A percentile compares a stretch with the other conserved stretches of the same genome.
Conservation (phyloP, 331 rosid species). For the Acacia concinna region DNA sequence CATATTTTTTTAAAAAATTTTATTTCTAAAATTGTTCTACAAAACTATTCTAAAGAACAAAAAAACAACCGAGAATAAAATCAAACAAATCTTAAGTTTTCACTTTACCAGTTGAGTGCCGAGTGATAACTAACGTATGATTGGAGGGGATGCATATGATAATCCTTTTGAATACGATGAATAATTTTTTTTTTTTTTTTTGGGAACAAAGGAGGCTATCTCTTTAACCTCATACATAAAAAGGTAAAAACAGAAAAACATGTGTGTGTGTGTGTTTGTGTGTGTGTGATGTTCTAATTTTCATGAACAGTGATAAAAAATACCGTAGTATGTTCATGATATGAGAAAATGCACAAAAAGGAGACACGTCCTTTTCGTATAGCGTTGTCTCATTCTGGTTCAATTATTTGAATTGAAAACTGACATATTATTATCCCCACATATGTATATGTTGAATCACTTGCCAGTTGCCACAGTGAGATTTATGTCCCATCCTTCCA, state of each 20-base stretch:
- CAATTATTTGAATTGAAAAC: conserved; percentile 43
- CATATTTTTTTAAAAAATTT: too few species aligned
- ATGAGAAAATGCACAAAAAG: not conserved
- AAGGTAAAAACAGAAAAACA: too few species aligned
- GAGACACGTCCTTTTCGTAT: conserved; percentile 9
- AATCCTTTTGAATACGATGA: not conserved
- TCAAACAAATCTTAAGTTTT: too few species aligned
- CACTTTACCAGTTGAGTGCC: too few species aligned
- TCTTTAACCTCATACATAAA: not conserved
- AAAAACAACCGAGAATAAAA: too few species aligned
- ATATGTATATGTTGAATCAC: not conserved
- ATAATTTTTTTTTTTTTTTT: too few species aligned
- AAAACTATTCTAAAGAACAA: too few species aligned
- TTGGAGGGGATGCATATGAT: not conserved
- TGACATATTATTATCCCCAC: conserved; percentile 25
- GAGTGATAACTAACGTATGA: not conserved
- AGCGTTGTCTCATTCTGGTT: conserved; percentile 25
- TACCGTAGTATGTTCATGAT: not conserved
- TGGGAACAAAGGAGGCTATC: too few species aligned
- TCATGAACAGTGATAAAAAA: not conserved
- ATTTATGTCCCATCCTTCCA: conserved; percentile 2
- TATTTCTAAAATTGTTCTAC: too few species aligned
- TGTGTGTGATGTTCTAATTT: too few species aligned
- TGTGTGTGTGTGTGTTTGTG: too few species aligned
- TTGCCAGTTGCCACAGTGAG: conserved; percentile 25